Evolutionary conservation across 176 grass and related monocot genomes (phyloP), one percentile per base, ranked within the genome.

Genomic region (Alloteropsis semialata): DNA sequence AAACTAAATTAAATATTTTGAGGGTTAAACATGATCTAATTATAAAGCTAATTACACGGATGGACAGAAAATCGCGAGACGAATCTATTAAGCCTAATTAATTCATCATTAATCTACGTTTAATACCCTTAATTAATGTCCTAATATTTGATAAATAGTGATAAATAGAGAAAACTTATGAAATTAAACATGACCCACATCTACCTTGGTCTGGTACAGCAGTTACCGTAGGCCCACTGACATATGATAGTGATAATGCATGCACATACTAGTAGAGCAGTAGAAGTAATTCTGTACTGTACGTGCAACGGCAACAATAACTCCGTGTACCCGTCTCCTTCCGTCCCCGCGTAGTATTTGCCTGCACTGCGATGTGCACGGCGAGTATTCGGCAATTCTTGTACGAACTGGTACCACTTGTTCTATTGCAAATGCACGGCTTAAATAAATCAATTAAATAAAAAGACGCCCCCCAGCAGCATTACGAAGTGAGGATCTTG

Each of bases 141-240:
- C n/a, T n/a, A n/a, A n/a, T n/a, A n/a, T n/a, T n/a, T n/a, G n/a
- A n/a, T n/a, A n/a, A n/a, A n/a, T n/a, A n/a, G n/a, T n/a, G n/a
- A n/a, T n/a, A n/a, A n/a, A n/a, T n/a, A n/a, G n/a, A n/a, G n/a
- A n/a, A n/a, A n/a, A n/a, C n/a, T n/a, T n/a, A n/a, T n/a, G n/a
- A n/a, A n/a, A n/a, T n/a, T n/a, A n/a, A n/a, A n/a, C n/a, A n/a
- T 2, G 3, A 36, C 29, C 55, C 15, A 32, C 79, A 65, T 74
- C 81, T 51, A 74, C 43, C 27, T 19, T 5, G 3, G 53, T 1
- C 9, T 9, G 21, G 43, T 14, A 22, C 9, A 28, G 45, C 61
- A 24, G 60, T 84, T 65, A 66, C 60, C 49, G 10, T 75, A 64
- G 45, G 81, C 32, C 70, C 81, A 51, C 42, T 64, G 16, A 6